These are phyloP conservation scores for Cubamyces sp. DNA, from an alignment of 768 basidiomycete genomes.

Conservation along the genomic window DNA sequence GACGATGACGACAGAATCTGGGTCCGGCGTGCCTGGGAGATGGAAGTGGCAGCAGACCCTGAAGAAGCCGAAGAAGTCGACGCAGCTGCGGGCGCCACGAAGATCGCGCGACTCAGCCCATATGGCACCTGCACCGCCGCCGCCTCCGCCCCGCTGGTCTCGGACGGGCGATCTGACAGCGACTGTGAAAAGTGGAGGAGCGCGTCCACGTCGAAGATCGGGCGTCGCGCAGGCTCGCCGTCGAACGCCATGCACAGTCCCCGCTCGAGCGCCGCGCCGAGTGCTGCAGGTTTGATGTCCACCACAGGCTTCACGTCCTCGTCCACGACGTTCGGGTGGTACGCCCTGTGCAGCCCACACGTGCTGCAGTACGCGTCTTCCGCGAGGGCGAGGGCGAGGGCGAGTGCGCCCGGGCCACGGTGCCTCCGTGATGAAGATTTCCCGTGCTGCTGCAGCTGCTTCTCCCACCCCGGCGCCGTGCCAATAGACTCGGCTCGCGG, in stretches of 20 bases:
- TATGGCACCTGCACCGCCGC: constrained; percentile 12
- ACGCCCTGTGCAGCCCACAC: constrained; percentile 29
- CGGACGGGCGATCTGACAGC: neutral
- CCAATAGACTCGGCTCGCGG: constrained; percentile 31
- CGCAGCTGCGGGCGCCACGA: constrained; percentile 7
- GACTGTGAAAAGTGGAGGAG: constrained; percentile 9
- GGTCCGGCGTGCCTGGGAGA: neutral
- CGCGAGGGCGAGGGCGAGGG: neutral
- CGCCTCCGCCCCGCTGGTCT: too few species aligned
- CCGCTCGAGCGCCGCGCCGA: constrained; percentile 14
- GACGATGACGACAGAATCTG: constrained; percentile 2
- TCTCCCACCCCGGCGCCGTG: constrained; percentile 18
- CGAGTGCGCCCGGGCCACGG: constrained; percentile 4
- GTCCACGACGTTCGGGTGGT: constrained; percentile 23
- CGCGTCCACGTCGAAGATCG: constrained; percentile 20
- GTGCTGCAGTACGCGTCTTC: constrained; percentile 27
- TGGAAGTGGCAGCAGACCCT: neutral
- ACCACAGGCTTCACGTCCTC: constrained; percentile 16
- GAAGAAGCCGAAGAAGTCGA: too few species aligned
- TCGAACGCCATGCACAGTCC: constrained; percentile 20
- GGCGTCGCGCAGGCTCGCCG: constrained; percentile 5
- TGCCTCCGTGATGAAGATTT: constrained; percentile 11
- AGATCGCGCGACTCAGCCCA: constrained; percentile 17
- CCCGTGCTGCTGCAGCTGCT: constrained; percentile 1
- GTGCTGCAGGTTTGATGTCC: constrained; percentile 18